Conservation (phyloP, 1,139 yeast genomes). For the Arxiozyma heterogenica region DNA sequence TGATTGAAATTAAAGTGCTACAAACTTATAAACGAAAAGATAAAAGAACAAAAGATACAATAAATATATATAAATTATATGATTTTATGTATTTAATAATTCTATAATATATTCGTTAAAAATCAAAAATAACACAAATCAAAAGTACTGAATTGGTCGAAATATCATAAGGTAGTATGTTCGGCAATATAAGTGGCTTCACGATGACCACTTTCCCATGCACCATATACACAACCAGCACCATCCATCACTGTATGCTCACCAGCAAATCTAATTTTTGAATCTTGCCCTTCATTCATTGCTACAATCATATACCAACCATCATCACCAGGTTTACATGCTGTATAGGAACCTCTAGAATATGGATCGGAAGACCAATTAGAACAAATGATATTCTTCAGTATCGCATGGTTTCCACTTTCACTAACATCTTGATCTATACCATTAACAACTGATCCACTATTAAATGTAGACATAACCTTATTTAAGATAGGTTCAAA, state of each 20-base stretch:
- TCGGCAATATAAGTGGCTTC: conserved; percentile 43
- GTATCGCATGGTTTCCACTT: conserved; percentile 32
- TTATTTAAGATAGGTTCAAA: conserved; percentile 37
- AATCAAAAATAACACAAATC: not conserved
- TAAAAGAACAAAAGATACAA: too few species aligned
- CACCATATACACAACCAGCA: conserved; percentile 79
- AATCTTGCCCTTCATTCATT: conserved; percentile 48
- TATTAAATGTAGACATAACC: conserved; percentile 19
- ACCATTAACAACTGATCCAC: conserved; percentile 14
- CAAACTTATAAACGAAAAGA: not conserved
- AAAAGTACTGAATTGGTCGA: too few species aligned
- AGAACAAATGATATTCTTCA: conserved; percentile 46
- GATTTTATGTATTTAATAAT: not conserved
- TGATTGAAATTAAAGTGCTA: not conserved
- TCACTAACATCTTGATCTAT: conserved; percentile 5
- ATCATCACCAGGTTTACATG: conserved; percentile 58
- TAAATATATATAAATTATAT: not conserved
- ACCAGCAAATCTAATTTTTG: conserved; percentile 66
- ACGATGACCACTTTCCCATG: conserved; percentile 60
- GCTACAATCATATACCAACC: conserved; percentile 50
- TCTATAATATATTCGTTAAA: not conserved
- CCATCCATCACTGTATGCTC: conserved; percentile 74
- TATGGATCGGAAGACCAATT: conserved; percentile 66
- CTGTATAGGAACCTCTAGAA: conserved; percentile 68
- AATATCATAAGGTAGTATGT: not conserved